Evolutionary conservation across 1,284 basidiomycete genomes (phyloP).

Genomic region (Puccinia coronata): DNA sequence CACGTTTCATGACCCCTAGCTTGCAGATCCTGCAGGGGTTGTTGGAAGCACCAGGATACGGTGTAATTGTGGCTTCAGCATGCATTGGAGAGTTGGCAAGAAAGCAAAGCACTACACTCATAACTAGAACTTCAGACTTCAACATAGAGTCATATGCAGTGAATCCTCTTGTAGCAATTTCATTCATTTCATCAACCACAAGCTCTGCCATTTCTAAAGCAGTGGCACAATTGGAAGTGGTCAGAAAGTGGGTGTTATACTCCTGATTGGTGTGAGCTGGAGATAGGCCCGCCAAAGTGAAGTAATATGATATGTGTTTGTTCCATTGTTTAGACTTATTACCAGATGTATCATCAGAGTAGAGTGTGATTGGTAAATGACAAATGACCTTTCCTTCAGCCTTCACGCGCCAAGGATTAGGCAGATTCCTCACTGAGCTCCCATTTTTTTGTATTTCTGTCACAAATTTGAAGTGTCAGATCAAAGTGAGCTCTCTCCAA

Average conservation of each 20-base stretch:
- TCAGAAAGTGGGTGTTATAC: slow-evolving; percentile 61
- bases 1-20: not conserved
- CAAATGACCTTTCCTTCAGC: not conserved
- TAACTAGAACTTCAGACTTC: not conserved
- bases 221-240: slow-evolving; percentile 56
- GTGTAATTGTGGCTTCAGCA: slow-evolving; percentile 7
- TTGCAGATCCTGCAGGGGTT: not conserved
- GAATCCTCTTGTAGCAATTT: not conserved
- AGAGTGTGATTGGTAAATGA: slow-evolving; percentile 60
- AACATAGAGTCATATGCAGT: not conserved
- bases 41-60: not conserved
- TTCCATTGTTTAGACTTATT: slow-evolving; percentile 63
- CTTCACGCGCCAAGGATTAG: not conserved
- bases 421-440: not conserved
- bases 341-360: slow-evolving; percentile 63
- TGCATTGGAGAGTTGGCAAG: not conserved
- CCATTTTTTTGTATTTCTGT: not conserved
- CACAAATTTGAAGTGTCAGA: not conserved
- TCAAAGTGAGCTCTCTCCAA: too few species aligned
- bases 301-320: slow-evolving; percentile 61
- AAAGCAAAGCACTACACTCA: not conserved
- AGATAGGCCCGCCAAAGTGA: slow-evolving; percentile 58
- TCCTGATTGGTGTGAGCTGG: slow-evolving; percentile 53
- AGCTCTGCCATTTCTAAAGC: not conserved
- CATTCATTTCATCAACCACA: not conserved